Evolutionary conservation across 176 grass and related monocot genomes (phyloP).

Genomic region (Oryza glaberrima): DNA sequence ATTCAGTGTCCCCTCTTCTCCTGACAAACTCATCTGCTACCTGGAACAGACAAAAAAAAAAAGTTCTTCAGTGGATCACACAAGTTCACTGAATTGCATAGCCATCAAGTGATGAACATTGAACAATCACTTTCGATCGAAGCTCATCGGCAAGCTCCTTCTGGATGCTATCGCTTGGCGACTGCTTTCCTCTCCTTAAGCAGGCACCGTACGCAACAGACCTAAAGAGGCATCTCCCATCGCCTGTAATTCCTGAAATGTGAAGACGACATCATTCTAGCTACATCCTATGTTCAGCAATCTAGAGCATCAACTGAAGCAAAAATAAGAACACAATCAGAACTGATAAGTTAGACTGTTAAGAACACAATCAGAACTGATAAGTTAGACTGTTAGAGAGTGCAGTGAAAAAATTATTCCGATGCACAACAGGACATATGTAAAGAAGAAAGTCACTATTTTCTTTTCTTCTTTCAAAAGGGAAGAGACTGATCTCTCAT

Average conservation of each 20-base stretch:
- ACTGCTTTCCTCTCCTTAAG: conserved; percentile 68
- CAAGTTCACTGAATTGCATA: conserved; percentile 15
- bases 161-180: conserved; percentile 71
- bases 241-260: conserved; percentile 89
- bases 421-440: background rate
- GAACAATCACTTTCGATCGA: conserved; percentile 63
- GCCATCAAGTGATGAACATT: background rate
- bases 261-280: conserved; percentile 3
- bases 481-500: background rate
- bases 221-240: conserved; percentile 92
- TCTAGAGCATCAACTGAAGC: background rate
- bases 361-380: background rate
- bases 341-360: background rate
- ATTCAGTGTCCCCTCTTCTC: conserved; percentile 85
- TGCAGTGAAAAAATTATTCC: background rate
- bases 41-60: conserved; percentile 41
- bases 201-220: conserved; percentile 74
- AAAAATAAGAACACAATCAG: background rate
- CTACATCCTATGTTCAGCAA: background rate
- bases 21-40: conserved; percentile 93
- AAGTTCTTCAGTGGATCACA: background rate
- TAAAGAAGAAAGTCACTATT: background rate
- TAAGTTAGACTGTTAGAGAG: background rate
- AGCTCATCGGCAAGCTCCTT: conserved; percentile 96
- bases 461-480: background rate